Base-by-base conservation (phyloP, 2,329 filamentous ascomycete genomes). In the Scytalidium lignicola region DNA sequence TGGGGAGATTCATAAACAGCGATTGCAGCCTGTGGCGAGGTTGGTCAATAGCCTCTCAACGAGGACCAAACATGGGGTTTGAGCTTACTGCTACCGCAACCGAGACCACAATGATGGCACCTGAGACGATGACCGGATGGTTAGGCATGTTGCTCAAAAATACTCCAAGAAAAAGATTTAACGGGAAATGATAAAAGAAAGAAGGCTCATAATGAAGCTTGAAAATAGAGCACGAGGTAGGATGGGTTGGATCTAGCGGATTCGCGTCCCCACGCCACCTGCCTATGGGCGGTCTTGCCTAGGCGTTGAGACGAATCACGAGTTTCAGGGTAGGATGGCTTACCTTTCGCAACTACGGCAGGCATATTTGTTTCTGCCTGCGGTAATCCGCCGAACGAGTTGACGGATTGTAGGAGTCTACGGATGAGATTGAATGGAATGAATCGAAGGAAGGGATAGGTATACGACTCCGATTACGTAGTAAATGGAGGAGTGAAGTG, bases 1-100 rank as follows among this genome's bases (percentile, higher is more conserved):
- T 85, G 81, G 49, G 81, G 80, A 19, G 75, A 80, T 62, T 85
- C 81, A 68, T 84, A 84, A 51, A 85, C 71, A 54, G 64, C 63
- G 26, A 66, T 60, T 41, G 64, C 64, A 28, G 62, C 61, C 62
- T 64, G 9, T 20, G 6, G 17, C 46, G n/a, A 15, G 15, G 12
- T 9, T 13, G 5, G 32, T 37, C 32, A 37, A n/a, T 17, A 37
- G 5, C 15, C 15, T 37, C 32, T 17, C 10, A n/a, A 5, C 4
- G 6, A 37, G 7, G 15, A 4, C n/a, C 32, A 23, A 37, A 28
- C 23, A 26, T 26, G 43, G 15, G 19, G 39, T 40, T 40, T 32
- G 47, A 48, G 55, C 62, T 58, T 55, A 64, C 62, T 28, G 61
- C 64, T 22, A 63, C 59, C 23, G 60, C 62, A 12, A 63, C 56